Base-by-base conservation (phyloP, 2,329 filamentous ascomycete species). In the Tolypocladium guangdongense region DNA sequence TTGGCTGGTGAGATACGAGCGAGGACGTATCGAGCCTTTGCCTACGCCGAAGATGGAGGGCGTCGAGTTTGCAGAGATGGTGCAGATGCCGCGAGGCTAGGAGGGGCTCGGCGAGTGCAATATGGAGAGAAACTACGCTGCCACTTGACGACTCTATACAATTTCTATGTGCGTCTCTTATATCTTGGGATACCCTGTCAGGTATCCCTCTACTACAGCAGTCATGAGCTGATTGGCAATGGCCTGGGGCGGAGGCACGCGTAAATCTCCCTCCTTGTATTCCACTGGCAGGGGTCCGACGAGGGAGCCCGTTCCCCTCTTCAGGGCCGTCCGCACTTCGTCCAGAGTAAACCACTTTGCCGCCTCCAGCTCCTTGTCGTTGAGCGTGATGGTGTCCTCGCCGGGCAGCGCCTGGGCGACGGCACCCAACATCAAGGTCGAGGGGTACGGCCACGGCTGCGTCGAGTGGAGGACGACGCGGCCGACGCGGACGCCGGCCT, bases 221-320 rank as follows among this genome's bases (percentile, higher is more conserved):
- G 76, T 78, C 61, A 99, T 83, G 64, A 97, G 71, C 66, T 91
- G 87, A 68, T 97, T 88, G 18, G 93, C 93, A 77, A 99, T 97
- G 1, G 93, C 92, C 37, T 90, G 95, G 55, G 78, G 74, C 2
- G 90, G 90, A 47, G 93, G 93, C 65, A 99, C 69, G 53, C 89
- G 81, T 72, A 99, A 68, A 4, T 78, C 81, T 0, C 90, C 90
- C 66, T 91, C 83, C 65, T 83, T 86, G 64, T 90, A 91, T 12
- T 78, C 85, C 41, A 79, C 72, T 0, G 82, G 80, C 1, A 85
- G 73, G 1, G 74, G 66, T 43, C 87, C 85, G 16, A 83, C 87
- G 55, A 96, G 64, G 2, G 78, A 78, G 66, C 82, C 86, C 0
- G 82, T 60, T 0, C 88, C 87, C 10, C 80, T 73, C 54, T 72